Conservation (phyloP, 768 basidiomycete genomes). For the Naganishia vaughanmartiniae region DNA sequence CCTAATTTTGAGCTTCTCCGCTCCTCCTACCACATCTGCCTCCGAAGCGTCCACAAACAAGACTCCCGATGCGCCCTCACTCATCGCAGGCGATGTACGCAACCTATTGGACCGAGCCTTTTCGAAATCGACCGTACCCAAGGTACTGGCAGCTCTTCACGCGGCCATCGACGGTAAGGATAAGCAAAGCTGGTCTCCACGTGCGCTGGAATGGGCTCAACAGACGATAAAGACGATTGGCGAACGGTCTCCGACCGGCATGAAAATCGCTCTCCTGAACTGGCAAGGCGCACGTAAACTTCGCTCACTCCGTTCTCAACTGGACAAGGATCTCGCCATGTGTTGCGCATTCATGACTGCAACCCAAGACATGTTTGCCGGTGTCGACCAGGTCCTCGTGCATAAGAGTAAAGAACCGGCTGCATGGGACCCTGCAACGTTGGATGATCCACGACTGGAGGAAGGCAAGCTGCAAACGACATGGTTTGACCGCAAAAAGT, state of each 20-base stretch:
- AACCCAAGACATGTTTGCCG: constrained; percentile 69
- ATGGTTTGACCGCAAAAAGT: constrained; percentile 65
- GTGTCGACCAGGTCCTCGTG: constrained; percentile 69
- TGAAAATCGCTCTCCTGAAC: constrained; percentile 81
- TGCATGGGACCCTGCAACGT: constrained; percentile 66
- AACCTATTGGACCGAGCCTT: constrained; percentile 81
- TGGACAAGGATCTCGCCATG: constrained; percentile 83
- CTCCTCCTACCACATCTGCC: constrained; percentile 54
- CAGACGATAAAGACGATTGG: constrained; percentile 65
- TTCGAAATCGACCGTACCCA: constrained; percentile 65
- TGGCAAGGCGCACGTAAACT: constrained; percentile 68
- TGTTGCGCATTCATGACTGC: constrained; percentile 76
- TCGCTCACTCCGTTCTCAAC: constrained; percentile 61
- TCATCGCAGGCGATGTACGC: constrained; percentile 61
- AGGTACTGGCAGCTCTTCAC: constrained; percentile 63
- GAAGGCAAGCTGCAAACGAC: constrained; percentile 58
- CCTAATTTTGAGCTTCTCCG: constrained; percentile 62
- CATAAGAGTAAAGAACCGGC: constrained; percentile 56
- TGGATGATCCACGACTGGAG: constrained; percentile 60
- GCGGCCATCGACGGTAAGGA: constrained; percentile 43
- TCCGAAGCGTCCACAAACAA: constrained; percentile 13
- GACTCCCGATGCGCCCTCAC: constrained; percentile 39
- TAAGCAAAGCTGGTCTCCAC: constrained; percentile 53
- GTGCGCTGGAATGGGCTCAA: constrained; percentile 67
- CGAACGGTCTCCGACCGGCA: constrained; percentile 80